Base-by-base conservation (phyloP, 2,329 filamentous ascomycete genomes). In the Cladosporium sp. region DNA sequence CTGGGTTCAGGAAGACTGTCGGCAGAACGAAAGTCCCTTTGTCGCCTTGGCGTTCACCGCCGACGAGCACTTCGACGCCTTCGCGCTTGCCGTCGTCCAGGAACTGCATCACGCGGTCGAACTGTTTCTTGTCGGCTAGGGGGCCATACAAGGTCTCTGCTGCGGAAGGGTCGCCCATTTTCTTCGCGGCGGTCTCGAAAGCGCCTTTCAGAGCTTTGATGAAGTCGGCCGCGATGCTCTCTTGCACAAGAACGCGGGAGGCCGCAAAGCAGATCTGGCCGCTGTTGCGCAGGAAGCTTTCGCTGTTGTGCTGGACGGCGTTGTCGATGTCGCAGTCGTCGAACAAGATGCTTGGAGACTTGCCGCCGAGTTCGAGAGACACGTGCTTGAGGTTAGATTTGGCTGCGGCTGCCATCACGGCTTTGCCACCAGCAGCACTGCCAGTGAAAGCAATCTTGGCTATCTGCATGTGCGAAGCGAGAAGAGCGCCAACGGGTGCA, bases 241-340 rank as follows among this genome's bases (percentile, higher is more conserved):
- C 79, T 64, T 86, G 83, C 0, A 86, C 84, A 26, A 83, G 74
- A 21, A 86, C 80, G 14, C 85, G 77, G 2, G 82, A 84, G 0
- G 82, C 85, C 1, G 84, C 83, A 3, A 82, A 84, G 73, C 85
- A 87, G 18, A 85, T 81, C 69, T 87, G 83, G 18, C 84, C 84
- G 67, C 82, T 80, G 75, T 85, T 84, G 66, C 80, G 82, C 79
- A 84, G 83, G 67, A 83, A 83, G 68, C 86, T 69, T 74, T 57
- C 77, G 0, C 91, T 86, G 68, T 89, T 86, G 85, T 92, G 93
- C 77, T 89, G 92, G 11, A 65, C 62, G 31, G 72, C 72, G 55
- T 70, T 63, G 16, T 70, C 69, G 12, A 74, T 55, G 62, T 74
- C 69, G 21, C 70, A 71, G 62, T 73, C 72, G 35, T 67, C 65